phyloP scores from a whole-genome alignment of 2,329 filamentous ascomycete genomes.

The Orbilia blumenaviensis region DNA sequence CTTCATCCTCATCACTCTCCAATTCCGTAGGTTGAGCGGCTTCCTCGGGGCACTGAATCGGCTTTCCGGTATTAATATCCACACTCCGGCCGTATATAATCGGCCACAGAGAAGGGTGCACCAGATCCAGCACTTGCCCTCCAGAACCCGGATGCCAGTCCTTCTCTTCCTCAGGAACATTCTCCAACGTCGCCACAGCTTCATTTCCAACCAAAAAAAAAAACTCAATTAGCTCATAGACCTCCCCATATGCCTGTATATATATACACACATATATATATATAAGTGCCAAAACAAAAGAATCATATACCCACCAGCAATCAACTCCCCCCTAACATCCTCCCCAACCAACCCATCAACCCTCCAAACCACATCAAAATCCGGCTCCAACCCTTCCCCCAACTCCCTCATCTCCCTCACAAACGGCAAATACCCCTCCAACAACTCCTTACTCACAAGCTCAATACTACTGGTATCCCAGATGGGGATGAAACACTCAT shows the following conservation, averaged over 20 bases:
- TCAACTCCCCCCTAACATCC: slow-evolving; percentile 6
- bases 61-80: not conserved
- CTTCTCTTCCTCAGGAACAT: slow-evolving; percentile 64
- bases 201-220: no score
- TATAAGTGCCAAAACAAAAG: not conserved
- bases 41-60: not conserved
- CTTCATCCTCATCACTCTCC: not conserved
- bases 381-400: slow-evolving; percentile 1
- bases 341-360: slow-evolving; percentile 20
- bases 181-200: slow-evolving; percentile 65
- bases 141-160: slow-evolving; percentile 72
- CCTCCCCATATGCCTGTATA: not conserved
- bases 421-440: slow-evolving; percentile 10
- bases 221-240: not conserved
- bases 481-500: not conserved
- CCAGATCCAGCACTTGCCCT: slow-evolving; percentile 69
- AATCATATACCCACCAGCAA: slow-evolving; percentile 7
- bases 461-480: not conserved
- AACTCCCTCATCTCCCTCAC: not conserved
- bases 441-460: slow-evolving; percentile 1
- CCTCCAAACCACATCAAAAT: slow-evolving; percentile 36
- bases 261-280: not conserved
- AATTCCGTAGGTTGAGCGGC: not conserved
- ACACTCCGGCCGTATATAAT: slow-evolving; percentile 65
- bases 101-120: slow-evolving; percentile 73